These are phyloP conservation scores for Letharia lupina DNA, from an alignment of 495 filamentous ascomycete genomes.

Conservation along the genomic window DNA sequence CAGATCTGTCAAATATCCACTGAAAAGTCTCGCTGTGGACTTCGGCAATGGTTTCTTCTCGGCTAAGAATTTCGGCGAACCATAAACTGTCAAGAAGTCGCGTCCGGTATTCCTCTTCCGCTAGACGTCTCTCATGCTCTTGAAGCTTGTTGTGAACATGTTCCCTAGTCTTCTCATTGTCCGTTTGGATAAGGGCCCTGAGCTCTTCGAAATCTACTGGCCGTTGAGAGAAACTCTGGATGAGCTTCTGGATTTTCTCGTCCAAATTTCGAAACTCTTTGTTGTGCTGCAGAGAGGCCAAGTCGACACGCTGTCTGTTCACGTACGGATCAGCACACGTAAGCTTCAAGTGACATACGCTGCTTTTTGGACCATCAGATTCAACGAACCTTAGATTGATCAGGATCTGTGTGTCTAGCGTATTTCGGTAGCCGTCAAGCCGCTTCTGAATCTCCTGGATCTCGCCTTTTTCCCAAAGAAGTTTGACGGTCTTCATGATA, in stretches of 20 bases:
- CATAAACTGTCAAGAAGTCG: conserved; percentile 11
- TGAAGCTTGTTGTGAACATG: conserved; percentile 3
- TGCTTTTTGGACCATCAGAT: not conserved
- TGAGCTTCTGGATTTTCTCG: not conserved
- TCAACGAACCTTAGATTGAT: conserved; percentile 1
- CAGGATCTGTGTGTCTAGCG: conserved; percentile 14
- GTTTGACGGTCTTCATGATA: not conserved
- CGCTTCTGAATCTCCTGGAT: conserved; percentile 1
- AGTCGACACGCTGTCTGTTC: conserved; percentile 3
- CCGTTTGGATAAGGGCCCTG: not conserved
- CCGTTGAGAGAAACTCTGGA: not conserved
- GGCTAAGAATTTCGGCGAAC: conserved; percentile 11
- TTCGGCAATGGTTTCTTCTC: conserved; percentile 13
- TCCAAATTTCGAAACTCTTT: not conserved
- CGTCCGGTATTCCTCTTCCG: not conserved
- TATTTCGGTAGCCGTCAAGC: conserved; percentile 10
- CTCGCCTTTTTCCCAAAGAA: not conserved
- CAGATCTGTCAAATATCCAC: conserved; percentile 16
- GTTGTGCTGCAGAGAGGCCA: not conserved
- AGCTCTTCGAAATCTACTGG: not conserved
- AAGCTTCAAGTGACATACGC: not conserved
- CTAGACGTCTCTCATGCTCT: not conserved
- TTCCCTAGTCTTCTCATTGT: not conserved
- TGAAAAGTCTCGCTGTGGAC: conserved; percentile 16
- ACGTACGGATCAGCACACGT: not conserved